phyloP scores from a whole-genome alignment of 2,329 filamentous ascomycete species.

The Atkinsonella hypoxylon region DNA sequence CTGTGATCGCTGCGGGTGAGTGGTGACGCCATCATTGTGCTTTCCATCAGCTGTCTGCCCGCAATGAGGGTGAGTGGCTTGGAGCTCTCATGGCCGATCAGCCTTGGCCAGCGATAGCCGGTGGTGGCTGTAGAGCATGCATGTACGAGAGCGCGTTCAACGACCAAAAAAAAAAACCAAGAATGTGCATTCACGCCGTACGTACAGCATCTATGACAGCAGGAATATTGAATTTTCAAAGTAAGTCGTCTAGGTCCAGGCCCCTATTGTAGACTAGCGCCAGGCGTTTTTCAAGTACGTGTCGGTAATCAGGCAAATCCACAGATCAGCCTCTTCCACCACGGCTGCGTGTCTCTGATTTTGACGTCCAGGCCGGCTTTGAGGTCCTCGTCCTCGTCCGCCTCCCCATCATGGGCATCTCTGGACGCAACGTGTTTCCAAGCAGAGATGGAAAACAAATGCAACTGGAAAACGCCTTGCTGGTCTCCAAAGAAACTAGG shows the following conservation, averaged over 20 bases:
- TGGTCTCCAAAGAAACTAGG: constrained; percentile 66
- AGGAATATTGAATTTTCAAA: no score
- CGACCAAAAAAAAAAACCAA: no score
- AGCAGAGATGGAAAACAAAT: constrained; percentile 19
- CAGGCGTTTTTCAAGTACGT: no score
- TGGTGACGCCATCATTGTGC: constrained; percentile 4
- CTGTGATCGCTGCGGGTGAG: not conserved
- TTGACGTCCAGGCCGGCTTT: not conserved
- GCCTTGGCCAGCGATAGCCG: no score
- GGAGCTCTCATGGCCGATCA: no score
- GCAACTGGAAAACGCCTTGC: constrained; percentile 48
- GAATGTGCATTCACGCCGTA: no score
- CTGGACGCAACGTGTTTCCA: constrained; percentile 9
- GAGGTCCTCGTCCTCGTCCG: constrained; percentile 13
- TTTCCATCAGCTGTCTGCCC: not conserved
- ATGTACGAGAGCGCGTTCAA: no score
- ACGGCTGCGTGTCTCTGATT: constrained; percentile 5
- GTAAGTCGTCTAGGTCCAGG: no score
- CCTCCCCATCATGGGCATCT: constrained; percentile 1
- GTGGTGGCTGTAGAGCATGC: no score
- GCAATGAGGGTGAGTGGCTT: not conserved
- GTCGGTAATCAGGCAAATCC: constrained; percentile 15
- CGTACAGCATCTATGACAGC: no score
- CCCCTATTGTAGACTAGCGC: no score
- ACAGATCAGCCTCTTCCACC: constrained; percentile 18